phyloP scores from a whole-genome alignment of 352 stramenopile species.

The Plasmopara halstedii region DNA sequence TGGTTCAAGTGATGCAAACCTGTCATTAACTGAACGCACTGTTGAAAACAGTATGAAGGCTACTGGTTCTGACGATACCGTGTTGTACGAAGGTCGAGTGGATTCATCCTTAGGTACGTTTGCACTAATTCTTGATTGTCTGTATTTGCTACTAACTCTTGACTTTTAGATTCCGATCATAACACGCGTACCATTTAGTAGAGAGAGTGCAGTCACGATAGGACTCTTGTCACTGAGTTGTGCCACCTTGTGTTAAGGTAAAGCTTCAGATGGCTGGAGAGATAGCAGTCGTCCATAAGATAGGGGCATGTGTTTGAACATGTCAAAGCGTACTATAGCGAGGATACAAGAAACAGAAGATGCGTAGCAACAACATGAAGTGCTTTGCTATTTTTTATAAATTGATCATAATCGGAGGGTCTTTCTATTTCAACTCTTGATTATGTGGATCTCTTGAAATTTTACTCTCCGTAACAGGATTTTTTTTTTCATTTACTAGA shows the following conservation, averaged over 20 bases:
- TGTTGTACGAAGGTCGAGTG: conserved; percentile 17
- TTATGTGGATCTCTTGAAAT: too few relatives aligned
- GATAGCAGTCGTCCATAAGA: conserved; percentile 8
- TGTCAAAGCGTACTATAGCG: conserved; percentile 44
- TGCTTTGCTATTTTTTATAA: too few relatives aligned
- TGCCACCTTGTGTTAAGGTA: background rate
- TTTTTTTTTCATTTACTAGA: too few relatives aligned
- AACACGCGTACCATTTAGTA: conserved; percentile 21
- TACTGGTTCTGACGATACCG: conserved; percentile 24
- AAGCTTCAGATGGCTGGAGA: background rate
- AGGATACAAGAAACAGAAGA: conserved; percentile 19
- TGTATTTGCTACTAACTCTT: conserved; percentile 4
- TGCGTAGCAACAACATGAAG: conserved; percentile 10
- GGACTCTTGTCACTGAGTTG: conserved; percentile 14
- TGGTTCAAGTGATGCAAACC: conserved; percentile 13
- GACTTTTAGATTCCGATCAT: conserved; percentile 13
- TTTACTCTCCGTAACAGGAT: too few relatives aligned
- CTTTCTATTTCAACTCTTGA: too few relatives aligned
- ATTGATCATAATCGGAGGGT: too few relatives aligned
- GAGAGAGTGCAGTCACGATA: conserved; percentile 12
- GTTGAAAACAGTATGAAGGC: conserved; percentile 18
- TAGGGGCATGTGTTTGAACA: conserved; percentile 34
- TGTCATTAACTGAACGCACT: conserved; percentile 21
- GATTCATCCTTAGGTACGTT: conserved; percentile 10
- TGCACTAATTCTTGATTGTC: background rate